Conservation (phyloP, 768 basidiomycete species). For the Tylopilus vinaceipallidus region DNA sequence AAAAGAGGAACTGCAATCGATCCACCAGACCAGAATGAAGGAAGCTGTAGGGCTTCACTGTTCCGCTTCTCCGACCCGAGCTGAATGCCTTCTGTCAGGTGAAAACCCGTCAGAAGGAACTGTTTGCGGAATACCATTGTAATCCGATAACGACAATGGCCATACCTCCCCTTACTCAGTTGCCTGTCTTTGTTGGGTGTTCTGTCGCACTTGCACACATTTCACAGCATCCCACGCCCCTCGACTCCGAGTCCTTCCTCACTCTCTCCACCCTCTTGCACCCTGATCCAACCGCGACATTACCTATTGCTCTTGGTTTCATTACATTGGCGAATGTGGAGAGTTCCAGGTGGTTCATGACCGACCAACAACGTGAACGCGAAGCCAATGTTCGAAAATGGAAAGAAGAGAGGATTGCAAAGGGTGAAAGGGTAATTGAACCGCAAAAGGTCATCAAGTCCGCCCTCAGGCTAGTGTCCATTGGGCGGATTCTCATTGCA, state of each 20-base stretch:
- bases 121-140: slow-evolving; percentile 60
- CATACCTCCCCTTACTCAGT: slow-evolving; percentile 61
- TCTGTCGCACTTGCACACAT: slow-evolving; percentile 56
- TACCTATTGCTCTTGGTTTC: slow-evolving; percentile 72
- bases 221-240: slow-evolving; percentile 56
- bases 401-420: slow-evolving; percentile 42
- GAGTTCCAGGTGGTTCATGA: slow-evolving; percentile 70
- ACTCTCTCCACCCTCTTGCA: slow-evolving; percentile 69
- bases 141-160: slow-evolving; percentile 55
- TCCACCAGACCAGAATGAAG: slow-evolving; percentile 47
- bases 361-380: slow-evolving; percentile 52
- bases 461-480: slow-evolving; percentile 52
- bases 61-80: neutral
- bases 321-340: slow-evolving; percentile 80
- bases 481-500: slow-evolving; percentile 66
- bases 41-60: slow-evolving; percentile 39
- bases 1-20: slow-evolving; percentile 46
- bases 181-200: slow-evolving; percentile 70
- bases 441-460: slow-evolving; percentile 53
- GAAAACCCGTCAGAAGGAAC: slow-evolving; percentile 50
- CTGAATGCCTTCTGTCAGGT: slow-evolving; percentile 39
- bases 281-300: slow-evolving; percentile 64
- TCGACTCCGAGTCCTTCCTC: slow-evolving; percentile 77
- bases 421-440: slow-evolving; percentile 44
- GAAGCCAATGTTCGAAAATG: slow-evolving; percentile 46